These are phyloP conservation scores for Athelia sp. DNA, from an alignment of 1,284 basidiomycete species.

Conservation along the genomic window DNA sequence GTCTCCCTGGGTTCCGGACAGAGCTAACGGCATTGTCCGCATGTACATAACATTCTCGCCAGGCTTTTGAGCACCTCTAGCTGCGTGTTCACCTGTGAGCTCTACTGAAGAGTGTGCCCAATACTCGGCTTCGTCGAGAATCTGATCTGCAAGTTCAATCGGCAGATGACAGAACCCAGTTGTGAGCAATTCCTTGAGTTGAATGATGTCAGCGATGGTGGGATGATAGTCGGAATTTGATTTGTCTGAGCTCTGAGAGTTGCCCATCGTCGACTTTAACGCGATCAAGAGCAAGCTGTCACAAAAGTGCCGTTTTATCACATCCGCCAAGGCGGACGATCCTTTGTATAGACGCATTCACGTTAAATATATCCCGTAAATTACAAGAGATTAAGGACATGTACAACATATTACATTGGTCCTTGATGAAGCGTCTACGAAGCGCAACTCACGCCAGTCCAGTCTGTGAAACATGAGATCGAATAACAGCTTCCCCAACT, in stretches of 20 bases:
- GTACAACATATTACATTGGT: background rate
- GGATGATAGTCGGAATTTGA: background rate
- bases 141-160: constrained; percentile 7
- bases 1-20: constrained; percentile 5
- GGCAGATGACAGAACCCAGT: constrained; percentile 2
- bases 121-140: constrained; percentile 7
- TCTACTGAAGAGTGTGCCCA: constrained; percentile 6
- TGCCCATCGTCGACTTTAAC: background rate
- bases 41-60: constrained; percentile 1
- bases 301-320: no score
- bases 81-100: background rate
- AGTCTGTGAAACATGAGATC: constrained; percentile 50
- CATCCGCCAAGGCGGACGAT: no score
- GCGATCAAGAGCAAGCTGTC: no score
- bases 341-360: no score
- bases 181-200: background rate
- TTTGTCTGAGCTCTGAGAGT: background rate
- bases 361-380: no score
- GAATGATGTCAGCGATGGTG: constrained; percentile 2
- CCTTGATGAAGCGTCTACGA: background rate
- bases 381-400: no score
- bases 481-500: constrained; percentile 65
- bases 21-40: constrained; percentile 8
- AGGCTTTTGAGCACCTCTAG: no score
- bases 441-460: constrained; percentile 36